phyloP scores from a whole-genome alignment of 345 rosid species.

The Citrus inodora region DNA sequence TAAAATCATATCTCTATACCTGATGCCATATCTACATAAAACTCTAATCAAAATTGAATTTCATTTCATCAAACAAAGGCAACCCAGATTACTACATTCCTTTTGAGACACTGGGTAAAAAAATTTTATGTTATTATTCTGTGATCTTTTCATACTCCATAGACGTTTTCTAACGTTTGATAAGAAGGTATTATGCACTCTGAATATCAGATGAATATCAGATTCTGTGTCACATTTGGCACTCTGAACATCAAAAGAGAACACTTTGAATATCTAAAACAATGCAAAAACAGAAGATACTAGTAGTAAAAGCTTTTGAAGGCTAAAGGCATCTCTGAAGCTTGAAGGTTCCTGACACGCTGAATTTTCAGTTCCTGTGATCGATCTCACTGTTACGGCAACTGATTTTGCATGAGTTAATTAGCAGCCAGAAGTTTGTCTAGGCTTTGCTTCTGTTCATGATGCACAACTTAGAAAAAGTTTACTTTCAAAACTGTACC shows the following conservation, averaged over 20 bases:
- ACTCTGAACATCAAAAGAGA: too few relatives aligned
- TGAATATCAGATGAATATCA: neutral
- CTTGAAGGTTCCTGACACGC: conserved; percentile 2
- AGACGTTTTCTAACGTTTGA: neutral
- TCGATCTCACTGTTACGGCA: neutral
- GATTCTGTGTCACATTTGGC: neutral
- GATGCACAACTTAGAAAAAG: neutral
- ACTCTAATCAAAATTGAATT: neutral
- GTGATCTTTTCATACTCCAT: neutral
- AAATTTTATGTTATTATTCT: neutral
- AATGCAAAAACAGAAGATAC: neutral
- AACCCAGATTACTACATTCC: neutral
- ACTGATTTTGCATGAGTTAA: neutral
- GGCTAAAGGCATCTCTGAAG: neutral
- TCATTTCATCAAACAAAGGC: neutral
- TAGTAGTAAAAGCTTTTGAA: neutral
- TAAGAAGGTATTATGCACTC: conserved; percentile 1
- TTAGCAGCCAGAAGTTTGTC: neutral
- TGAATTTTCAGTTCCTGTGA: neutral
- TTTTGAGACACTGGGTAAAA: neutral
- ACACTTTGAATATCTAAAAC: neutral
- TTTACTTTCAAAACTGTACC: neutral
- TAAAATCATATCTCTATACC: neutral
- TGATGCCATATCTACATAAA: neutral
- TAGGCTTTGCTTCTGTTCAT: neutral